Base-by-base conservation (phyloP, 257 asterid genomes). In the Ajuga chamaepitys region DNA sequence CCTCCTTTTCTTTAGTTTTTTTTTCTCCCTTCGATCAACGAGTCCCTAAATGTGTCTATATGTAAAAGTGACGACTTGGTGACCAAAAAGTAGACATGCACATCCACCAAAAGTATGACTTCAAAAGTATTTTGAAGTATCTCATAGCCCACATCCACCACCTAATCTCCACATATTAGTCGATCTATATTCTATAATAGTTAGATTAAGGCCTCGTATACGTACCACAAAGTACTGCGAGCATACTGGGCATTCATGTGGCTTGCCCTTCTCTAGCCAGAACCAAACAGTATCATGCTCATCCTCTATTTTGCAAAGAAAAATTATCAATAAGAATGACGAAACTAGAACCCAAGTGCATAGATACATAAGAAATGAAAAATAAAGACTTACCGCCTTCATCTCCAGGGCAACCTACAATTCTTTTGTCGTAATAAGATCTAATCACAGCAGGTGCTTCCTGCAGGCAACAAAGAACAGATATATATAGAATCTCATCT, bases 201-300 rank as follows among this genome's bases (percentile, higher is more conserved):
- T n/a, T 8, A 41, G 64, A 30, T 40, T 9, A 69, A 53, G 52
- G 1, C 4, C 30, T 58, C 58, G 9, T 51, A 51, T 34, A 75
- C 92, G 82, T 75, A 90, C 99, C 86, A 32, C 88, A 64, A 94
- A 94, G 71, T 86, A 71, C 67, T 94, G 99, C 0, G 94, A 75
- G 82, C 99, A 94, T 57, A 90, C 99, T 40, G 99, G 91, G 74
- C 99, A 94, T 75, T 90, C 96, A 60, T 86, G 89, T n/a, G 95
- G 79, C 82, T 86, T 86, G 70, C 88, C 96, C 82, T 94, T 88
- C 88, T 86, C 95, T 60, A 94, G 78, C 99, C 98, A 94, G 85
- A 94, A 94, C 99, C 99, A 94, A 63, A 90, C 97, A 60, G 90
- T 96, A 74, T 94, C 99, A 41, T 94, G 99, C 71, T 94, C 99